Evolutionary conservation across 805 yeast genomes (phyloP).

Genomic region (Alloascoidea africana): DNA sequence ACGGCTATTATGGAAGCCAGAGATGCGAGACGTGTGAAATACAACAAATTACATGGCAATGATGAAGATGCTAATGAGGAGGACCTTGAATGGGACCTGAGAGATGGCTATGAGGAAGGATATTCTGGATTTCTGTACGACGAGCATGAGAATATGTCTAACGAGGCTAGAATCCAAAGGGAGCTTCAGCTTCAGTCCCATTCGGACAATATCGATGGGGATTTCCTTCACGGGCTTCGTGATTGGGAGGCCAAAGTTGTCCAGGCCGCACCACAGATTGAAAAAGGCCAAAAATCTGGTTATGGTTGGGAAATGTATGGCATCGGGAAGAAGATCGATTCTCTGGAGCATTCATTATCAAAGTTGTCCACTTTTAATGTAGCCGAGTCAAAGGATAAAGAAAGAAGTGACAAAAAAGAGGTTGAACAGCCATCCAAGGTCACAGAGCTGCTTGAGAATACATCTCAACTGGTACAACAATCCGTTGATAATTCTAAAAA

Average conservation of each 20-base stretch:
- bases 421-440: slow-evolving; percentile 15
- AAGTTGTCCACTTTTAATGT: too few species aligned
- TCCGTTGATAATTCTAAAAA: slow-evolving; percentile 8
- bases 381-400: too few species aligned
- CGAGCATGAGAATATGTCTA: slow-evolving; percentile 20
- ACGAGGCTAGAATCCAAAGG: slow-evolving; percentile 17
- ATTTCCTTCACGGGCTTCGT: slow-evolving; percentile 34
- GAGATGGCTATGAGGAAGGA: slow-evolving; percentile 48
- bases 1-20: slow-evolving; percentile 51
- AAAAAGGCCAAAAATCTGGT: slow-evolving; percentile 35
- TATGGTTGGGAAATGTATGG: slow-evolving; percentile 45
- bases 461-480: neutral
- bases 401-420: neutral
- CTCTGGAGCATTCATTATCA: too few species aligned
- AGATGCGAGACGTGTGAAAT: slow-evolving; percentile 53
- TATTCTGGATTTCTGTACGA: slow-evolving; percentile 22
- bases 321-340: slow-evolving; percentile 34
- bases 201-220: slow-evolving; percentile 59
- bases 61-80: slow-evolving; percentile 70
- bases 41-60: slow-evolving; percentile 46
- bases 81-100: slow-evolving; percentile 71
- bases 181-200: slow-evolving; percentile 27
- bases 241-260: slow-evolving; percentile 38
- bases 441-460: neutral
- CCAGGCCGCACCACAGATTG: slow-evolving; percentile 41